phyloP scores from a whole-genome alignment of 441 rosid species.

The Kokia cookei region DNA sequence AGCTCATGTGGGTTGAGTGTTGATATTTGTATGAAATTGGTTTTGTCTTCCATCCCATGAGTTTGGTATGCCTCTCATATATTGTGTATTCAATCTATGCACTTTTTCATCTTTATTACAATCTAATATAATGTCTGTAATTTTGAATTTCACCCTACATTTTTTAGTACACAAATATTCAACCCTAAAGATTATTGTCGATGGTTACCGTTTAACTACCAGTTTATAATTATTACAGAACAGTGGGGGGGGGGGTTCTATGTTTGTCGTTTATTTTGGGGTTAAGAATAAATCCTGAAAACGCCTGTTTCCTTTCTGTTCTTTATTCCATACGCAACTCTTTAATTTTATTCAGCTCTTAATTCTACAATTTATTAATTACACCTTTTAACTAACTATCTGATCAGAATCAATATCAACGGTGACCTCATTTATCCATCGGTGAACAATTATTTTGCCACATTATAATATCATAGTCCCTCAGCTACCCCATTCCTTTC shows the following conservation, averaged over 20 bases:
- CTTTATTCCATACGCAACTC: neutral
- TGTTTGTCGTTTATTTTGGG: neutral
- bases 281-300: neutral
- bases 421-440: slow-evolving; percentile 4
- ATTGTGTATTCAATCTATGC: neutral
- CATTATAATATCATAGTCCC: neutral
- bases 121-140: too few species aligned
- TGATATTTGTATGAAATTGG: neutral
- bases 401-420: neutral
- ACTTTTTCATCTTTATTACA: neutral
- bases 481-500: neutral
- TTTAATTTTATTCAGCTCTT: neutral
- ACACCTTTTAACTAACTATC: neutral
- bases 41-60: neutral
- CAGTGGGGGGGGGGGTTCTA: too few species aligned
- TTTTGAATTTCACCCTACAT: too few species aligned
- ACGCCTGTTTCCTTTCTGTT: neutral
- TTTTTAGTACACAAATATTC: too few species aligned
- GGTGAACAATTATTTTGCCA: neutral
- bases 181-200: too few species aligned
- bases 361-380: neutral
- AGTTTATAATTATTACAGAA: neutral
- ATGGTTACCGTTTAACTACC: neutral
- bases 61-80: neutral
- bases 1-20: neutral